Percentiles rank a stretch among this genome's conserved stretches.
phyloP scores from a whole-genome alignment of 345 rosid species.

The Mercurialis annua region DNA sequence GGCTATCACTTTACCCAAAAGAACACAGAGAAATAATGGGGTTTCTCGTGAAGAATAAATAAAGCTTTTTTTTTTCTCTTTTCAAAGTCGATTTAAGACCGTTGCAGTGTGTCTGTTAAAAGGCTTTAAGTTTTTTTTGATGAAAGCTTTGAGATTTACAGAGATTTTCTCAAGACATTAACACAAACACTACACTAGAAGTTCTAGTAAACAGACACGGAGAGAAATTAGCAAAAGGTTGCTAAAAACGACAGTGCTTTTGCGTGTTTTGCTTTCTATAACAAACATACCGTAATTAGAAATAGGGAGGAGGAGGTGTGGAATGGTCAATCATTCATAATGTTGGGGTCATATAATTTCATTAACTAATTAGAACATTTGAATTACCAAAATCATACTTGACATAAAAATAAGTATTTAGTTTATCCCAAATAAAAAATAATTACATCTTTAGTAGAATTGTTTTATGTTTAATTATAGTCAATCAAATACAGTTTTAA shows the following conservation, averaged over 20 bases:
- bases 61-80: conserved; percentile 24
- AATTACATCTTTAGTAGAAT: too few relatives aligned
- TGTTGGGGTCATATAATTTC: too few relatives aligned
- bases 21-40: not conserved
- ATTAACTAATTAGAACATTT: too few relatives aligned
- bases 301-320: too few relatives aligned
- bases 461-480: too few relatives aligned
- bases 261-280: not conserved
- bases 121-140: not conserved
- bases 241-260: not conserved
- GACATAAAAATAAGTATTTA: too few relatives aligned
- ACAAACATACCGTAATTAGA: not conserved
- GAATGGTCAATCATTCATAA: too few relatives aligned
- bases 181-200: too few relatives aligned
- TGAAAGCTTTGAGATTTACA: conserved; percentile 9
- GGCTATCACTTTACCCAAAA: not conserved
- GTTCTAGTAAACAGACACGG: too few relatives aligned
- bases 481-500: too few relatives aligned
- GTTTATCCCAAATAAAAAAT: too few relatives aligned
- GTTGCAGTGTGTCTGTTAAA: conserved; percentile 10
- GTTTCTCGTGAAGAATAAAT: conserved; percentile 32
- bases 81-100: conserved; percentile 10
- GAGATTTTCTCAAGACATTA: conserved; percentile 1
- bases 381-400: too few relatives aligned
- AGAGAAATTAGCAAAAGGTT: not conserved